Evolutionary conservation across 1,139 yeast genomes (phyloP), one percentile per base, ranked within the genome.

Genomic region (Eremothecium coryli): DNA sequence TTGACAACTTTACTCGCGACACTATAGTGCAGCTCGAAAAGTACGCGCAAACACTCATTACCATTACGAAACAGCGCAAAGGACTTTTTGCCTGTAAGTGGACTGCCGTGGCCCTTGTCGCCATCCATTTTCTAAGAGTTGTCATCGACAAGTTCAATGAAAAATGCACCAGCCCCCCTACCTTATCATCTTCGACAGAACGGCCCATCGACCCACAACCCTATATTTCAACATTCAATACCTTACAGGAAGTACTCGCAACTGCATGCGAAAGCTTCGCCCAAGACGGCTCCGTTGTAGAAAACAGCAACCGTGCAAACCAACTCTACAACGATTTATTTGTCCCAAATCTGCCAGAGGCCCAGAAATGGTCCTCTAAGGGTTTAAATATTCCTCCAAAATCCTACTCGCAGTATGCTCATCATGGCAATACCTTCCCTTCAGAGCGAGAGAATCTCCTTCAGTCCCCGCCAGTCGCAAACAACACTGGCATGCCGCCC

Each of bases 11-110:
- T 7, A 12, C 33, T 9, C 31, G 16, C 10, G 37, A 37, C 15
- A 29, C 33, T 23, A 15, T 37, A 28, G 17, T 25, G n/a, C 37
- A 33, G 12, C 26, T 37, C 15, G 16, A 18, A 15, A 22, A 18
- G 10, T 13, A 30, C n/a, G 18, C 31, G 8, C 5, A 25, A 6
- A 11, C 28, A 12, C n/a, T 30, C 24, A 22, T 23, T n/a, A 12
- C 23, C n/a, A 13, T 18, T 4, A 32, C 31, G 6, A 20, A 26
- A 12, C 23, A 11, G 9, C 27, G 32, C 16, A 23, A 23, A 13
- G 23, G 26, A 6, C 8, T 14, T 3, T 26, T 13, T 29, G 18
- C 35, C 6, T 26, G 29, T 31, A 37, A 37, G 23, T 37, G 39
- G 37, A 27, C 31, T 16, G 21, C 21, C 5, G 25, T 37, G 13